A percentile compares a stretch with the other conserved stretches of the same genome.
phyloP scores from a whole-genome alignment of 495 filamentous ascomycete genomes.

The Neurospora terricola region DNA sequence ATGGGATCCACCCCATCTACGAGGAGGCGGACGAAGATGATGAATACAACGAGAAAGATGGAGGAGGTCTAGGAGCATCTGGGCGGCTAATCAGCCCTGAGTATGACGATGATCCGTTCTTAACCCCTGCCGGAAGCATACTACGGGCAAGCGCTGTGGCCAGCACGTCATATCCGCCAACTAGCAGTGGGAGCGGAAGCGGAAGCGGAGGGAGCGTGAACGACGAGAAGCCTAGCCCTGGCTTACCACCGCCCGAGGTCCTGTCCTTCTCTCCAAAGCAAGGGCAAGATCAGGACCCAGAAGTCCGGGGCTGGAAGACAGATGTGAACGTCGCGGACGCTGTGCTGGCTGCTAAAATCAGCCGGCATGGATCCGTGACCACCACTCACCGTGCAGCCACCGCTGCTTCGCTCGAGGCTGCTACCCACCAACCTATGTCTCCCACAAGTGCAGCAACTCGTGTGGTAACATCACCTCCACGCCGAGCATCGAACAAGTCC shows the following conservation, averaged over 20 bases:
- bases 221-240: neutral
- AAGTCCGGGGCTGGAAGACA: slow-evolving; percentile 51
- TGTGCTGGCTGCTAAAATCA: slow-evolving; percentile 24
- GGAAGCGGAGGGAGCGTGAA: neutral
- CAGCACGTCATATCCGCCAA: neutral
- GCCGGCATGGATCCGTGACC: slow-evolving; percentile 8
- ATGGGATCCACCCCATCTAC: slow-evolving; percentile 45
- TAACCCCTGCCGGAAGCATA: slow-evolving; percentile 21
- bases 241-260: slow-evolving; percentile 9
- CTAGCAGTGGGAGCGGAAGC: slow-evolving; percentile 4
- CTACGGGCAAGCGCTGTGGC: neutral
- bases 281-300: slow-evolving; percentile 29
- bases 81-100: slow-evolving; percentile 4
- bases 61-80: slow-evolving; percentile 6
- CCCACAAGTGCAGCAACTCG: neutral
- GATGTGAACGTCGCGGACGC: slow-evolving; percentile 49
- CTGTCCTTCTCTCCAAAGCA: slow-evolving; percentile 11
- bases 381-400: slow-evolving; percentile 1
- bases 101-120: slow-evolving; percentile 33
- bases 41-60: slow-evolving; percentile 47
- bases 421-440: neutral
- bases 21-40: slow-evolving; percentile 56
- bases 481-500: slow-evolving; percentile 8
- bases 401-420: neutral
- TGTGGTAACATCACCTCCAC: slow-evolving; percentile 6